Evolutionary conservation across 108 stramenopile species (phyloP).

Genomic region (Craspedostauros australis): DNA sequence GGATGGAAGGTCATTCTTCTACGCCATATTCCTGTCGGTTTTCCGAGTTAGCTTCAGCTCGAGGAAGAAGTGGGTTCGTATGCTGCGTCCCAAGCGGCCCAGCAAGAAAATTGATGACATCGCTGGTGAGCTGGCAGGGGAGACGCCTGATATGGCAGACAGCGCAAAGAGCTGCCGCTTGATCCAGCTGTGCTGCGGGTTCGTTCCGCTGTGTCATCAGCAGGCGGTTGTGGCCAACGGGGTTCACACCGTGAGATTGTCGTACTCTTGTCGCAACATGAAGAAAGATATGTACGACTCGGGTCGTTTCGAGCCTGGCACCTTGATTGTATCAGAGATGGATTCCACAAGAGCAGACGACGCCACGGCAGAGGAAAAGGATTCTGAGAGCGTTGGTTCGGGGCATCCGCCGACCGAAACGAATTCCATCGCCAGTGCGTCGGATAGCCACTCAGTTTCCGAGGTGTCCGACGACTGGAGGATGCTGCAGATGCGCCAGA

Average conservation of each 20-base stretch:
- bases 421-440: conserved; percentile 21
- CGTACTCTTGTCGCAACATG: conserved; percentile 24
- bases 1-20: conserved; percentile 2
- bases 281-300: conserved; percentile 5
- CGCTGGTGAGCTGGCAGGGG: conserved; percentile 13
- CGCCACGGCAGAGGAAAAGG: not conserved
- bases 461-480: conserved; percentile 9
- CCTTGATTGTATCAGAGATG: conserved; percentile 19
- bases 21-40: conserved; percentile 61
- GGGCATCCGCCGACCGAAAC: conserved; percentile 11
- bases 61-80: conserved; percentile 24
- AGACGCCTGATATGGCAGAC: conserved; percentile 5
- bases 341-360: conserved; percentile 11
- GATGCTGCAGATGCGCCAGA: conserved; percentile 1
- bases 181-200: conserved; percentile 62
- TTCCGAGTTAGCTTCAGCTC: conserved; percentile 45
- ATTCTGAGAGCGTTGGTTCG: conserved; percentile 19
- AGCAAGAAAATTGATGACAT: conserved; percentile 25
- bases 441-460: conserved; percentile 9
- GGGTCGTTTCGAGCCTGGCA: conserved; percentile 4
- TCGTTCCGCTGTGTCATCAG: conserved; percentile 48
- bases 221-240: conserved; percentile 61
- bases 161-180: conserved; percentile 22
- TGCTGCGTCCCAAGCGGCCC: conserved; percentile 11
- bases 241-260: conserved; percentile 59